Base-by-base conservation (phyloP, 208 protist species). In the Blastocrithidia nonstop region DNA sequence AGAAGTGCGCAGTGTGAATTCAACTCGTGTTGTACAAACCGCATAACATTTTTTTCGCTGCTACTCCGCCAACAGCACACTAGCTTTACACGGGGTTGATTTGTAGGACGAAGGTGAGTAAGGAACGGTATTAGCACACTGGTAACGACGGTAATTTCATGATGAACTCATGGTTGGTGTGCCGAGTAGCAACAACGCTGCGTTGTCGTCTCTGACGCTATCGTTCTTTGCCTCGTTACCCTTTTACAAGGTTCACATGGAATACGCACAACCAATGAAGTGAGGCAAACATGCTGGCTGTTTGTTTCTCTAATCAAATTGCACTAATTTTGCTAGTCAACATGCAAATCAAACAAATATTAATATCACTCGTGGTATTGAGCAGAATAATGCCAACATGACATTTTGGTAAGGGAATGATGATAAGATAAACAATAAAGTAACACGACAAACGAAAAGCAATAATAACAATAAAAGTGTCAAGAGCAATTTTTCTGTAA, bases 141-240 rank as follows among this genome's bases (percentile, higher is more conserved):
- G 75, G 86, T 76, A 89, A 50, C 65, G 76, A 8, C 24, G 63
- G 6, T 32, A 61, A 27, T 66, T 78, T 32, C 49, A 47, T 5
- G 73, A 86, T 32, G 86, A 94, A 21, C 48, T 83, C 3, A 94
- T 94, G 86, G 53, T 66, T 1, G 86, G 76, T 17, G 50, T 75
- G 0, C 54, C 63, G 1, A 50, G 53, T 4, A 26, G 35, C 0
- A 37, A 50, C 11, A 36, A 57, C 4, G 54, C 72, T 0, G 43
- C 49, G 3, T 19, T 88, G n/a, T 75, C 66, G 1, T 25, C 38
- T 16, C 40, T 92, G 3, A 90, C 82, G 1, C 41, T 90, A 9
- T 53, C 71, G 3, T 61, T 85, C 8, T 63, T 94, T 4, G 45
- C 67, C 13, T 65, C 73, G 9, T 40, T 86, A 5, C 69, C 70